phyloP scores from a whole-genome alignment of 2,329 filamentous ascomycete species.

The Diplocarpon mali region DNA sequence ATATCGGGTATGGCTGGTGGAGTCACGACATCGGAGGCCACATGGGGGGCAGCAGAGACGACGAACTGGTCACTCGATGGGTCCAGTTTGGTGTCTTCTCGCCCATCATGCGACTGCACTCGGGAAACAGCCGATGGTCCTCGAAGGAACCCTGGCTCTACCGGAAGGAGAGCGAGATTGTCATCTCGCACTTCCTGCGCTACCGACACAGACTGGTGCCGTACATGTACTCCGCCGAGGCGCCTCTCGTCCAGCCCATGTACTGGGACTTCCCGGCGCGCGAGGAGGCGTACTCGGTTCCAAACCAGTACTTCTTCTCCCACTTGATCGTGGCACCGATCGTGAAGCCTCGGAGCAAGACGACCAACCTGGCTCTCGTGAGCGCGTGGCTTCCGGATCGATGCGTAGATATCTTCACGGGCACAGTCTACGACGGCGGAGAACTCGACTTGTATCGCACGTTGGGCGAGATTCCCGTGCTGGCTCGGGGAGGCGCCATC shows the following conservation, averaged over 20 bases:
- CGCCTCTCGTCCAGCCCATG: constrained; percentile 47
- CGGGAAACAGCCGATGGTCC: constrained; percentile 44
- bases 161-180: constrained; percentile 33
- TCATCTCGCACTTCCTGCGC: constrained; percentile 39
- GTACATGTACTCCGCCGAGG: constrained; percentile 49
- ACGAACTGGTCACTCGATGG: constrained; percentile 49
- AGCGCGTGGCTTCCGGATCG: constrained; percentile 45
- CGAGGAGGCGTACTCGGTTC: constrained; percentile 42
- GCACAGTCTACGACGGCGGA: constrained; percentile 45
- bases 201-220: constrained; percentile 49
- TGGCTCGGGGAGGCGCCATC: constrained; percentile 46
- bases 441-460: constrained; percentile 39
- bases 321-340: constrained; percentile 46
- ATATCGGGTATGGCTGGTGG: constrained; percentile 61
- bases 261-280: constrained; percentile 47
- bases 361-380: constrained; percentile 36
- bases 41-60: constrained; percentile 42
- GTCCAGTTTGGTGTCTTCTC: constrained; percentile 51
- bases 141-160: constrained; percentile 53
- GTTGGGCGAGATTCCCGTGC: constrained; percentile 39
- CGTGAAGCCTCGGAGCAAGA: constrained; percentile 36
- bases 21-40: constrained; percentile 59
- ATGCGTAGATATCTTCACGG: constrained; percentile 48
- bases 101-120: constrained; percentile 50
- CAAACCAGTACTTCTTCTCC: constrained; percentile 49